Base-by-base conservation (phyloP, 2,329 filamentous ascomycete species). In the Thielaviopsis populi region DNA sequence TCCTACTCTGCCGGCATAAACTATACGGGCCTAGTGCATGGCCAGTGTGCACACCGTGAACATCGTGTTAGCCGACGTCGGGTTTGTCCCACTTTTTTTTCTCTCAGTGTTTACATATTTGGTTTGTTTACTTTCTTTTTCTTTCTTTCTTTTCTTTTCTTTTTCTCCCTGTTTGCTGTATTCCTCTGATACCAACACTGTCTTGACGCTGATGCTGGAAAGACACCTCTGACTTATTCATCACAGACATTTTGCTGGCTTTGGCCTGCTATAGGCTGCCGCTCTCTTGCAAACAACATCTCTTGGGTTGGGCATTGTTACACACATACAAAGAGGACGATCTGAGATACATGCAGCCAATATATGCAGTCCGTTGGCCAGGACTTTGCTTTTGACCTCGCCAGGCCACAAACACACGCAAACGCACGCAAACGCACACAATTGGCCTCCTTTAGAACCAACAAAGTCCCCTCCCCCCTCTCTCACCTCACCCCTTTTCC, bases 191-290 rank as follows among this genome's bases (percentile, higher is more conserved):
- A 43, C 1, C 13, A 3, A 43, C 42, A 27, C 7, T 11, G 15
- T 19, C 17, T n/a, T 56, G 8, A 27, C 50, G 50, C 6, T 56
- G 17, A 1, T 56, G 3, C 33, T 56, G 6, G 50, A 5, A 3
- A 33, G 15, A 37, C 30, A 33, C 50, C 50, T 56, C 50, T 56
- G 50, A 56, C 50, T 56, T 56, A 56, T 56, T 56, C 33, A 30
- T 56, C 50, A 56, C 27, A 56, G 50, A 56, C 50, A 56, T 30
- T 37, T 33, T n/a, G 24, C 17, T 11, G 27, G 50, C 50, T 56
- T 19, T 50, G 22, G 46, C 19, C 22, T 27, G 11, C 10, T 33
- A 56, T 56, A 56, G 50, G 50, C 24, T 56, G 17, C 27, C 15
- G 24, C 48, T 54, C 13, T 30, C 24, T 27, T 15, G 42, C 42